Base-by-base conservation (phyloP, 106 monocot species). In the Posidonia australis region DNA sequence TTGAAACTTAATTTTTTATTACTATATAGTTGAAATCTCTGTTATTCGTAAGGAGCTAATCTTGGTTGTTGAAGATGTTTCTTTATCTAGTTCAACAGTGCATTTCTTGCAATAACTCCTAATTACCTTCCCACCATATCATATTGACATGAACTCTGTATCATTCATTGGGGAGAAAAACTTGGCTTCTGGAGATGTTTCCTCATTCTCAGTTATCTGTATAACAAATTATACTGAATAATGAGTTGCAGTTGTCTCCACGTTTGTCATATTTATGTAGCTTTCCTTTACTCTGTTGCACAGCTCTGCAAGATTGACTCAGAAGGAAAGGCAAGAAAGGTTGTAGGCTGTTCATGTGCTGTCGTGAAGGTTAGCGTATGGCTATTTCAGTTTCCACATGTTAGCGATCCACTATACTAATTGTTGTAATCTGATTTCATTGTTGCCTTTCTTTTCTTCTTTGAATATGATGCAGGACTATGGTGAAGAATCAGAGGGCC, bases 251-350 rank as follows among this genome's bases (percentile, higher is more conserved):
- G 36, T 36, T 36, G 2, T 7, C 2, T 36, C 2, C 7, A 55
- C n/a, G 21, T 55, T 25, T 25, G 5, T 9, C 0, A 14, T 55
- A 55, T 11, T 0, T 55, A 55, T 25, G 18, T 23, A 2, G 1
- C 18, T 9, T 23, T 42, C 9, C 5, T 20, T 42, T 0, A 61
- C 2, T 42, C 61, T 21, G 9, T 42, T 20, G 13, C n/a, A 43
- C 43, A 70, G 70, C 62, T 71, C 7, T 71, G 70, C 24, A 71
- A 71, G 51, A 71, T 71, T 36, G 70, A 71, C 61, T 71, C 70
- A 0, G 70, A 71, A 71, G 70, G 70, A 19, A 71, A 71, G 28
- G 70, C 70, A 16, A 71, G 70, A 30, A 71, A 71, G 47, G 70
- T 71, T 10, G 70, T 71, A 12, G 70, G 70, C 12, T 71, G 70